Percentiles rank a stretch among this genome's conserved stretches.
phyloP scores from a whole-genome alignment of 2,329 filamentous ascomycete species.

The Erysiphe pisi region DNA sequence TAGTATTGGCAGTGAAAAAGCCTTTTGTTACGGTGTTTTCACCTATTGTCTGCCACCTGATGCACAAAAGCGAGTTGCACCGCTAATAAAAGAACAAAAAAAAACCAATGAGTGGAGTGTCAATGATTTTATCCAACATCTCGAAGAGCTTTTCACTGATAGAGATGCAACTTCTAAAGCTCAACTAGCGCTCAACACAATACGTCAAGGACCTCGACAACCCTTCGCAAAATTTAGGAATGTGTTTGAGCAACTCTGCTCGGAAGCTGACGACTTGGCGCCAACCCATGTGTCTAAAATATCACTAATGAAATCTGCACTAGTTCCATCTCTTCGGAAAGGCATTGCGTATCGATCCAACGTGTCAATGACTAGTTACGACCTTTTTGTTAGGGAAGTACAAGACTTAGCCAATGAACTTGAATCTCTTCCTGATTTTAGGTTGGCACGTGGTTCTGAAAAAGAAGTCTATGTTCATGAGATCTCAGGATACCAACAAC shows the following conservation, averaged over 20 bases:
- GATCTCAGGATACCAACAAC: too few relatives aligned
- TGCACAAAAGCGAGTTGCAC: not conserved
- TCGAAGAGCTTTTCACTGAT: not conserved
- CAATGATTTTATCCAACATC: not conserved
- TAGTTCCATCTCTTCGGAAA: not conserved
- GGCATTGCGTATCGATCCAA: not conserved
- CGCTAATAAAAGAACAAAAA: not conserved
- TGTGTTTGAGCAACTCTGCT: slow-evolving; percentile 5
- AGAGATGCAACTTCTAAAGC: not conserved
- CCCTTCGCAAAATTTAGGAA: not conserved
- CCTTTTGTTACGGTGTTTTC: too few relatives aligned
- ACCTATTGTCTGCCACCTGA: not conserved
- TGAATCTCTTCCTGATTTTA: not conserved
- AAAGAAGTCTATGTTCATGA: too few relatives aligned
- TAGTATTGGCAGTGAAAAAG: too few relatives aligned
- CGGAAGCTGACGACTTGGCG: not conserved
- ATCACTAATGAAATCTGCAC: not conserved
- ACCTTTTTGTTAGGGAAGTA: not conserved
- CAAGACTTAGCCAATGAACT: slow-evolving; percentile 20
- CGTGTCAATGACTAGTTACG: not conserved
- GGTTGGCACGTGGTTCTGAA: not conserved
- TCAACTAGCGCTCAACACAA: not conserved
- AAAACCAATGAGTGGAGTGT: not conserved
- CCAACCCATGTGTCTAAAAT: not conserved
- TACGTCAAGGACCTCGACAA: not conserved